Percentiles rank a stretch among this genome's conserved stretches.
Conservation (phyloP, 768 basidiomycete genomes). For the Boletus pseudo-olivaceus region DNA sequence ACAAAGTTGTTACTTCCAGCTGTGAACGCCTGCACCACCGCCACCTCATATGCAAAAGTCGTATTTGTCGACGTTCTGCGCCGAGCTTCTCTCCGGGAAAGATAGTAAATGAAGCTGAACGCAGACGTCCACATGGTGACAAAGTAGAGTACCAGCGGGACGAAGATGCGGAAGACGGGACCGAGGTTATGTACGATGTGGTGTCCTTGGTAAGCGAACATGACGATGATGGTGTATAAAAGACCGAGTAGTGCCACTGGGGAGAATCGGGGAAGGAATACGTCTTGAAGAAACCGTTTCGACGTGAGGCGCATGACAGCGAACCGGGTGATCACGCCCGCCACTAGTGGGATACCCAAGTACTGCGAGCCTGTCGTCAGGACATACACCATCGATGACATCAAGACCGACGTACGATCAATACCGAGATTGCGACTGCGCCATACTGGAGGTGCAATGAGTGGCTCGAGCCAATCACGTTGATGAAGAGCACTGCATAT, state of each 20-base stretch:
- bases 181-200: slow-evolving; percentile 73
- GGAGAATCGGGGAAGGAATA: slow-evolving; percentile 66
- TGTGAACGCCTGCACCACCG: slow-evolving; percentile 76
- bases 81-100: slow-evolving; percentile 35
- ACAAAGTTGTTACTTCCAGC: slow-evolving; percentile 79
- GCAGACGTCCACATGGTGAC: slow-evolving; percentile 68
- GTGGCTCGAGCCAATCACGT: slow-evolving; percentile 53
- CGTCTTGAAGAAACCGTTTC: slow-evolving; percentile 46
- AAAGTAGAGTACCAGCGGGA: slow-evolving; percentile 80
- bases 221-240: slow-evolving; percentile 74
- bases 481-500: slow-evolving; percentile 68
- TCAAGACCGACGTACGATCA: slow-evolving; percentile 53
- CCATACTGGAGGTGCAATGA: slow-evolving; percentile 50
- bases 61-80: neutral
- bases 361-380: slow-evolving; percentile 42
- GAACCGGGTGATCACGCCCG: slow-evolving; percentile 69
- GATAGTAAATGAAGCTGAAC: slow-evolving; percentile 53
- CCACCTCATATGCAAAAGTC: slow-evolving; percentile 59
- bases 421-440: slow-evolving; percentile 59
- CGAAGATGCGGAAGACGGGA: slow-evolving; percentile 74
- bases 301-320: slow-evolving; percentile 43
- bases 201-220: slow-evolving; percentile 69
- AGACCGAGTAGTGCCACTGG: slow-evolving; percentile 72
- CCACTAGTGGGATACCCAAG: slow-evolving; percentile 75
- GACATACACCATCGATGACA: neutral